Evolutionary conservation across 164 flowering plant species (phyloP).

Genomic region (Berberis thunbergii): DNA sequence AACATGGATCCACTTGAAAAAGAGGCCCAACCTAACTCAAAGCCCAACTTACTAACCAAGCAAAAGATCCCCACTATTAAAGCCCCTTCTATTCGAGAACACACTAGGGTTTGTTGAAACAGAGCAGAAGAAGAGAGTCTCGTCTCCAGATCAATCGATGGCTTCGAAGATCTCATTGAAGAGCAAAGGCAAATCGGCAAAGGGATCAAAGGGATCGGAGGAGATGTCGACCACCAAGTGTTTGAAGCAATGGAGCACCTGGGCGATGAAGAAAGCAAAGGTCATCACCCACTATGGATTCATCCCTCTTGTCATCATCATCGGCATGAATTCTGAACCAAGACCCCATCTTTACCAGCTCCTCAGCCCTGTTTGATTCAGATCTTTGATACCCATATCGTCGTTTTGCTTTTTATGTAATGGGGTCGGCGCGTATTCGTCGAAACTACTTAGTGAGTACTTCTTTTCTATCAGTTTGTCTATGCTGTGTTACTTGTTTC

Average conservation of each 20-base stretch:
- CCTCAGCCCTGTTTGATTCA: slow-evolving; percentile 50
- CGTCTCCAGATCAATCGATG: slow-evolving; percentile 15
- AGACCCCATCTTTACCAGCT: slow-evolving; percentile 61
- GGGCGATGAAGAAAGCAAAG: slow-evolving; percentile 72
- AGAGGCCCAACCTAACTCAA: no score
- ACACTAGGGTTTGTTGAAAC: no score
- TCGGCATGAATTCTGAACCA: slow-evolving; percentile 82
- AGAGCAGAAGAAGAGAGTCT: no score
- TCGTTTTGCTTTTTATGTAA: no score
- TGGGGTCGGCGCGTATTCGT: no score
- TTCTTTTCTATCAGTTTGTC: no score
- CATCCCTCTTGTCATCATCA: slow-evolving; percentile 66
- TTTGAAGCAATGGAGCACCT: slow-evolving; percentile 66
- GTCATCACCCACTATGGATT: slow-evolving; percentile 77
- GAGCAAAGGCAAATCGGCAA: slow-evolving; percentile 32
- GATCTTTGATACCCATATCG: not conserved
- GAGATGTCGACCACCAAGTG: slow-evolving; percentile 24
- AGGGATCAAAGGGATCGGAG: slow-evolving; percentile 26
- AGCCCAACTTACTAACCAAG: no score
- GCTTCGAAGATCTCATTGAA: slow-evolving; percentile 40
- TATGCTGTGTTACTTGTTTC: no score
- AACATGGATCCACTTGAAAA: no score
- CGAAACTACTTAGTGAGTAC: no score
- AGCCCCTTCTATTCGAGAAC: no score
- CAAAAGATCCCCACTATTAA: no score